Conservation (phyloP, 169 alveolate genomes). For the Plasmodium chabaudi region DNA sequence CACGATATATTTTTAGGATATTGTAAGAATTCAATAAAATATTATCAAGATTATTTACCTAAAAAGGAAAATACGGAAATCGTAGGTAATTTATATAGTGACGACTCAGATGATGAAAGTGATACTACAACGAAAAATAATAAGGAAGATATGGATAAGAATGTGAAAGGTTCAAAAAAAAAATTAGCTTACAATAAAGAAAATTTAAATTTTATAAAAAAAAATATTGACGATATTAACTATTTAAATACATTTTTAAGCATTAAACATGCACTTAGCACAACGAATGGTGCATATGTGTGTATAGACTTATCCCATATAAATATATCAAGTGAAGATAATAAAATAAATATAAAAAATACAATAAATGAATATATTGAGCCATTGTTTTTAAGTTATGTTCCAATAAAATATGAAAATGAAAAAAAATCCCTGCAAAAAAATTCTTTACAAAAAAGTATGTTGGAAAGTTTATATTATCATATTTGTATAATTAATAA, state of each 20-base stretch:
- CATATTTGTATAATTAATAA: constrained; percentile 69
- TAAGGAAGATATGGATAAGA: background rate
- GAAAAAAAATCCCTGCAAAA: constrained; percentile 45
- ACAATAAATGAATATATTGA: constrained; percentile 79
- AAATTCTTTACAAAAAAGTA: constrained; percentile 25
- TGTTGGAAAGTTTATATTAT: constrained; percentile 52
- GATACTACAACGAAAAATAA: background rate
- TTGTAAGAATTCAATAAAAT: constrained; percentile 82
- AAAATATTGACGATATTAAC: constrained; percentile 48
- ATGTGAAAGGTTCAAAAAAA: background rate
- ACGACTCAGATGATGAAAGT: background rate
- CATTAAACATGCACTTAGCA: constrained; percentile 40
- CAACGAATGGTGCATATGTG: constrained; percentile 66
- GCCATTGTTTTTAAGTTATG: constrained; percentile 81
- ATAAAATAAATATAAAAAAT: constrained; percentile 18
- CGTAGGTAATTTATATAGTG: background rate
- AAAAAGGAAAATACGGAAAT: constrained; percentile 39
- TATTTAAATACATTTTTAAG: constrained; percentile 66
- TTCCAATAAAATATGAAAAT: constrained; percentile 76
- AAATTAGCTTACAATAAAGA: constrained; percentile 8
- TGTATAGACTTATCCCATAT: constrained; percentile 59
- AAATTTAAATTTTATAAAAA: constrained; percentile 42
- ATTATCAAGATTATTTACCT: constrained; percentile 76
- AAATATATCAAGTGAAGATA: constrained; percentile 14
- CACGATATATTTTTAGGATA: constrained; percentile 88